These are phyloP conservation scores for Russula griseocarnosa DNA, from an alignment of 768 basidiomycete species.

Conservation along the genomic window DNA sequence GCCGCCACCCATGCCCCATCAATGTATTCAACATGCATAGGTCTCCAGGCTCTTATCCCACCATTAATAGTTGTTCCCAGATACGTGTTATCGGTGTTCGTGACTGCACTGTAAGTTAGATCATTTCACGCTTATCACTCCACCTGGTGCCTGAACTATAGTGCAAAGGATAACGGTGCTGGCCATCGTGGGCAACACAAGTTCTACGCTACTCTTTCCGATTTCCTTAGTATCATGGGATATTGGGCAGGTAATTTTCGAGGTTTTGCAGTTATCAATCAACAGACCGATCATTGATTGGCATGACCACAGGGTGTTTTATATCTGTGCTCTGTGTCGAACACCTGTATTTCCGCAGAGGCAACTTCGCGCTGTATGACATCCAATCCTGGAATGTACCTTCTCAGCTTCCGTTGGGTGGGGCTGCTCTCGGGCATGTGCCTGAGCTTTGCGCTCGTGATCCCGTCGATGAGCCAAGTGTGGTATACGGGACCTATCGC, in stretches of 20 bases:
- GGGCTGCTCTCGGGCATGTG: constrained; percentile 55
- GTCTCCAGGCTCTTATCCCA: constrained; percentile 66
- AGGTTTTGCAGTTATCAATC: neutral
- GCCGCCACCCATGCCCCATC: constrained; percentile 75
- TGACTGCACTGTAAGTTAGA: constrained; percentile 56
- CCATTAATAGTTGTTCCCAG: constrained; percentile 55
- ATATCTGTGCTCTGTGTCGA: constrained; percentile 57
- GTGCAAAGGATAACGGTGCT: constrained; percentile 55
- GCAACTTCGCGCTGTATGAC: constrained; percentile 48
- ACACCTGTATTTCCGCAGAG: constrained; percentile 60
- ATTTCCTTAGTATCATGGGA: constrained; percentile 62
- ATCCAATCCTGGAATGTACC: constrained; percentile 52
- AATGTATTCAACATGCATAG: constrained; percentile 76
- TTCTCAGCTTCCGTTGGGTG: constrained; percentile 53
- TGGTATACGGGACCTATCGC: constrained; percentile 74
- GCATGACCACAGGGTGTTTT: too few relatives aligned
- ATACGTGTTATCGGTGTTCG: constrained; percentile 64
- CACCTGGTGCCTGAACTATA: neutral
- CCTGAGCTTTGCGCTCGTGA: constrained; percentile 51
- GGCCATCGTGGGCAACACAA: constrained; percentile 57
- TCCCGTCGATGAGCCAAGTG: constrained; percentile 66
- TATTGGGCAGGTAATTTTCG: constrained; percentile 37
- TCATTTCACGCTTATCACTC: neutral
- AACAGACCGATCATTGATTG: constrained; percentile 15
- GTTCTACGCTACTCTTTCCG: constrained; percentile 60